phyloP scores from a whole-genome alignment of 1,284 basidiomycete species.

The Pholiota adiposa region DNA sequence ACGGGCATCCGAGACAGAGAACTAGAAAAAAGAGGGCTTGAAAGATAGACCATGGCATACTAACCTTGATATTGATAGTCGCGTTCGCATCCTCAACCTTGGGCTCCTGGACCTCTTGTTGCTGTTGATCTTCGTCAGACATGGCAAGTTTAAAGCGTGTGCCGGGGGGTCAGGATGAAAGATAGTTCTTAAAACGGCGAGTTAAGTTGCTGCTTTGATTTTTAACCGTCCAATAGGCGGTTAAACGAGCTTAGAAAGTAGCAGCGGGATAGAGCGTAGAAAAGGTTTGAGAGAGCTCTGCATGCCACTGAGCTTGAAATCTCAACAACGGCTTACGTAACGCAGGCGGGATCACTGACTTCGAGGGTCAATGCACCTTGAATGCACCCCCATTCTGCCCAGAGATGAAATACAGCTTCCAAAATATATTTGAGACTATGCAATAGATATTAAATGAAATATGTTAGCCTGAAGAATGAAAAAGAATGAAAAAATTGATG shows the following conservation, averaged over 20 bases:
- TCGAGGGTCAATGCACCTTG: not conserved
- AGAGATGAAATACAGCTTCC: no score
- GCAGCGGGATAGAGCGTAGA: constrained; percentile 3
- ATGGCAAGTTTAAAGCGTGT: constrained; percentile 41
- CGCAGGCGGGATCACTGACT: not conserved
- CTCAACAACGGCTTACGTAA: constrained; percentile 19
- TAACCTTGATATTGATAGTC: constrained; percentile 85
- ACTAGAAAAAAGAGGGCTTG: not conserved
- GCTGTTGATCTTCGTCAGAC: constrained; percentile 69
- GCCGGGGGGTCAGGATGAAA: not conserved
- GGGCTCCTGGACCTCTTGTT: constrained; percentile 45
- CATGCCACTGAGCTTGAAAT: constrained; percentile 20
- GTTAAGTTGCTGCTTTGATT: not conserved
- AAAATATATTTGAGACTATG: not conserved
- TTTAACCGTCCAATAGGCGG: not conserved
- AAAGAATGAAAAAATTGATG: not conserved
- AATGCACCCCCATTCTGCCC: no score
- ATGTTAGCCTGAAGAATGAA: not conserved
- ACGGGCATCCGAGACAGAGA: not conserved
- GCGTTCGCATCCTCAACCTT: constrained; percentile 70
- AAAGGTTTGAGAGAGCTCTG: constrained; percentile 10
- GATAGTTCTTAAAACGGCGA: not conserved
- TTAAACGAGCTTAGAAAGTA: not conserved
- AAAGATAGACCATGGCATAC: not conserved
- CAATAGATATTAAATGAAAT: not conserved